A percentile compares a stretch with the other conserved stretches of the same genome.
phyloP scores from a whole-genome alignment of 768 basidiomycete species.

The Lactarius quietus region DNA sequence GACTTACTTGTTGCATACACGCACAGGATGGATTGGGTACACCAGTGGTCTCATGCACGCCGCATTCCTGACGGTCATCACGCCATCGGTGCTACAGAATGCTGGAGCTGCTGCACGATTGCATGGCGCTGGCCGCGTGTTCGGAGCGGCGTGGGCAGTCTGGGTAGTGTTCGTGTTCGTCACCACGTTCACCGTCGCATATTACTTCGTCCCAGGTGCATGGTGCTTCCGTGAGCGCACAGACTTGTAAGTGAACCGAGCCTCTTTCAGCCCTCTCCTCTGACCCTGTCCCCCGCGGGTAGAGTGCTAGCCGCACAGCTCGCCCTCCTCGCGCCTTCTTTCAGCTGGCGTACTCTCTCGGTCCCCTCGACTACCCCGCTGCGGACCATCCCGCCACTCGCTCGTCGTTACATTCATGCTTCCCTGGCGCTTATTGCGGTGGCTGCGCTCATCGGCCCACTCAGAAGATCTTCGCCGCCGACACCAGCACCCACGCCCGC shows the following conservation, averaged over 20 bases:
- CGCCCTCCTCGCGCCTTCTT: slow-evolving; percentile 45
- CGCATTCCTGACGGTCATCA: slow-evolving; percentile 59
- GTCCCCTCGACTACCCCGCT: not conserved
- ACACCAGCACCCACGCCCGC: slow-evolving; percentile 39
- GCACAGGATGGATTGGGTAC: slow-evolving; percentile 68
- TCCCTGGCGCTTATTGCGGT: slow-evolving; percentile 25
- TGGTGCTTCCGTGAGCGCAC: slow-evolving; percentile 72
- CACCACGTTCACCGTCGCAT: slow-evolving; percentile 81
- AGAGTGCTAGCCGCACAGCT: slow-evolving; percentile 58
- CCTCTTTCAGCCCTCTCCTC: not conserved
- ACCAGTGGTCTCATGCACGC: slow-evolving; percentile 59
- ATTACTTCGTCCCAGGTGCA: slow-evolving; percentile 87
- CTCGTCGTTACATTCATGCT: slow-evolving; percentile 16
- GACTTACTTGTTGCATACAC: slow-evolving; percentile 54
- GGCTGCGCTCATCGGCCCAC: slow-evolving; percentile 26
- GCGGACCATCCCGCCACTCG: slow-evolving; percentile 8
- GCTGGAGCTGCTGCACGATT: slow-evolving; percentile 38
- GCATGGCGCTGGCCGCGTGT: slow-evolving; percentile 44
- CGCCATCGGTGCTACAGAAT: slow-evolving; percentile 50
- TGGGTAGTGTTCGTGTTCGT: slow-evolving; percentile 62
- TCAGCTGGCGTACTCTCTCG: slow-evolving; percentile 37
- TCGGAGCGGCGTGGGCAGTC: slow-evolving; percentile 54
- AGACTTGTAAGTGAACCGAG: slow-evolving; percentile 50
- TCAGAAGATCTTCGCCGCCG: slow-evolving; percentile 11
- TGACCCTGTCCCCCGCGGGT: not conserved